A percentile compares a stretch with the other conserved stretches of the same genome.
These are phyloP conservation scores for Thymus quinquecostatus DNA, from an alignment of 257 asterid genomes.

Conservation along the genomic window DNA sequence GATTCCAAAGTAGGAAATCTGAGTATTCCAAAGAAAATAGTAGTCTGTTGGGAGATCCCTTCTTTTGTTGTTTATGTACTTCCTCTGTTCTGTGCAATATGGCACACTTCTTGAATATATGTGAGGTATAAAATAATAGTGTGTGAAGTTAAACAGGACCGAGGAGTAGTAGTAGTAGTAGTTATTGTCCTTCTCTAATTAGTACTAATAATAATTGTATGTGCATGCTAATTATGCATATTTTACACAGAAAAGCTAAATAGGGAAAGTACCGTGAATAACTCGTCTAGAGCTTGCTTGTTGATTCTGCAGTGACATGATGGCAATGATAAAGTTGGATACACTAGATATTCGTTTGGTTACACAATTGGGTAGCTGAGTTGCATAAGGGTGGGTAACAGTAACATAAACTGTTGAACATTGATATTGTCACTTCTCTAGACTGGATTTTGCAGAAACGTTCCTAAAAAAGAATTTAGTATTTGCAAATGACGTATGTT, in stretches of 20 bases:
- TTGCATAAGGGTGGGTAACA: not conserved
- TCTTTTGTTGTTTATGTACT: slow-evolving; percentile 1
- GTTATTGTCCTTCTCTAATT: not conserved
- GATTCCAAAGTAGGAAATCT: not conserved
- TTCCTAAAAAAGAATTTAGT: not conserved
- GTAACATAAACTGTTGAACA: not conserved
- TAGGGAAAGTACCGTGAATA: not conserved
- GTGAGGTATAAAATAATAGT: too few species aligned
- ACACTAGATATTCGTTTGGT: not conserved
- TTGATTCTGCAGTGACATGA: not conserved
- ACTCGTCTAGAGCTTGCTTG: slow-evolving; percentile 4
- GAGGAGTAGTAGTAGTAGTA: too few species aligned
- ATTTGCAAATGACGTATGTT: not conserved
- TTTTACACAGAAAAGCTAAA: not conserved
- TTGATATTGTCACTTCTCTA: not conserved
- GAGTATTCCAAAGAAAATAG: slow-evolving; percentile 9
- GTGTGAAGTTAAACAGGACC: too few species aligned
- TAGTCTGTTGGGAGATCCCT: slow-evolving; percentile 9
- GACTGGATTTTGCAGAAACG: not conserved
- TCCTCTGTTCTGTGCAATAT: too few species aligned
- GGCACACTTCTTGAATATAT: too few species aligned
- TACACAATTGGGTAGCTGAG: not conserved
- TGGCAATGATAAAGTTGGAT: not conserved
- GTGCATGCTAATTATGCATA: not conserved
- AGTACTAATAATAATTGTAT: not conserved